Percentiles rank a stretch among this genome's conserved stretches.
Conservation (phyloP, 164 flowering plant genomes). For the Dillenia turbinata region DNA sequence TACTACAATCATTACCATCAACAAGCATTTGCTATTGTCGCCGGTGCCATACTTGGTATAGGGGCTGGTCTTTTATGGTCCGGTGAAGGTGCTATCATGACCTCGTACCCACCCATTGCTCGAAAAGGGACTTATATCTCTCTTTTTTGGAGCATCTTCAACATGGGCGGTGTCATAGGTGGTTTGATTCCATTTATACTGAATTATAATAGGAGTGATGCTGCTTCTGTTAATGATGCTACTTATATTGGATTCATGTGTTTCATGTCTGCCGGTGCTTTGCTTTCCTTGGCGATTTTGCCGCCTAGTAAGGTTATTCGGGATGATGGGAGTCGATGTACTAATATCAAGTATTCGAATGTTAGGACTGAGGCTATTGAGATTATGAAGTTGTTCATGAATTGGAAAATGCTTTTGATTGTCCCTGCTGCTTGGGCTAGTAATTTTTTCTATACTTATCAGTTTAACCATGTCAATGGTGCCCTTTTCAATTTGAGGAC, state of each 20-base stretch:
- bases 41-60: background rate
- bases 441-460: slow-evolving; percentile 89
- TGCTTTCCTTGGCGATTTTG: slow-evolving; percentile 59
- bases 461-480: slow-evolving; percentile 83
- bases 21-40: background rate
- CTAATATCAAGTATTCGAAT: slow-evolving; percentile 56
- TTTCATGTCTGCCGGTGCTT: slow-evolving; percentile 67
- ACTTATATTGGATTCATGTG: slow-evolving; percentile 89
- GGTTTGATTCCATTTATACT: slow-evolving; percentile 77
- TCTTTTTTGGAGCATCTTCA: slow-evolving; percentile 87
- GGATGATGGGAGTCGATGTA: slow-evolving; percentile 64
- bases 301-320: slow-evolving; percentile 66
- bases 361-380: slow-evolving; percentile 44
- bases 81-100: background rate
- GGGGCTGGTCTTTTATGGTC: background rate
- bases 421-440: slow-evolving; percentile 90
- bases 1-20: slow-evolving; percentile 1
- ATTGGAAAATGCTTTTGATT: slow-evolving; percentile 83
- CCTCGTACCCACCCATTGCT: slow-evolving; percentile 35
- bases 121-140: slow-evolving; percentile 84
- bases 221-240: slow-evolving; percentile 72
- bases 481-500: slow-evolving; percentile 71
- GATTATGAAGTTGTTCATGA: slow-evolving; percentile 61
- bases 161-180: slow-evolving; percentile 95
- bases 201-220: slow-evolving; percentile 55